These are phyloP conservation scores for Suillus paluster DNA, from an alignment of 768 basidiomycete genomes.

Conservation along the genomic window DNA sequence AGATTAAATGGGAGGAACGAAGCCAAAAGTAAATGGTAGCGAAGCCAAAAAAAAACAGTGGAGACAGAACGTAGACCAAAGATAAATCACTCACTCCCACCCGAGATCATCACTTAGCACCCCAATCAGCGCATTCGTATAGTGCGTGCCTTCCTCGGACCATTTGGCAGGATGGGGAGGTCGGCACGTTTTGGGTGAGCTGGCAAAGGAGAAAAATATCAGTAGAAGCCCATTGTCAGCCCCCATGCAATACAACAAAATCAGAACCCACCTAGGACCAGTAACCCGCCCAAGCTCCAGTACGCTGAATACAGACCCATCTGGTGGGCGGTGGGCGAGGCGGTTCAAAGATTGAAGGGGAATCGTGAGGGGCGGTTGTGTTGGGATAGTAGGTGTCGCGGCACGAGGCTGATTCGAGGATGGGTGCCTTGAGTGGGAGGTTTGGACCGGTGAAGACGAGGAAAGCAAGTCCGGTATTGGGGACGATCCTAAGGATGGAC, in stretches of 20 bases:
- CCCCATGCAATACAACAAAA: too few relatives aligned
- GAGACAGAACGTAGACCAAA: background rate
- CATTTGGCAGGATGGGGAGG: conserved; percentile 8
- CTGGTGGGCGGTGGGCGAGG: background rate
- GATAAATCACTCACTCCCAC: conserved; percentile 49
- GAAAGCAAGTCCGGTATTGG: background rate
- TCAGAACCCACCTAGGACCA: background rate
- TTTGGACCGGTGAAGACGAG: background rate
- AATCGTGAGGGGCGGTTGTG: background rate
- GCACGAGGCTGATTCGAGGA: background rate
- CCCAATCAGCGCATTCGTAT: conserved; percentile 39
- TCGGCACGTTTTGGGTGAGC: background rate
- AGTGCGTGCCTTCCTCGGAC: conserved; percentile 19
- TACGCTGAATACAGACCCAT: background rate
- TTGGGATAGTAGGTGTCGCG: background rate
- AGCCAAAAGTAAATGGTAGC: too few relatives aligned
- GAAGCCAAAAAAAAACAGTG: too few relatives aligned
- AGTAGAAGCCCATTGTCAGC: too few relatives aligned
- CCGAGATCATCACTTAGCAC: conserved; percentile 48
- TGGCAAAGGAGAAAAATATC: too few relatives aligned
- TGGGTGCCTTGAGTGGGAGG: background rate
- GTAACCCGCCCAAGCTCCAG: background rate
- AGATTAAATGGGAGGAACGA: background rate
- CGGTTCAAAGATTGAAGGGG: background rate
- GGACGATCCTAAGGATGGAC: conserved; percentile 21